Evolutionary conservation across 495 filamentous ascomycete species (phyloP), one percentile per base, ranked within the genome.

Genomic region (Penicillium atrosanguineum): DNA sequence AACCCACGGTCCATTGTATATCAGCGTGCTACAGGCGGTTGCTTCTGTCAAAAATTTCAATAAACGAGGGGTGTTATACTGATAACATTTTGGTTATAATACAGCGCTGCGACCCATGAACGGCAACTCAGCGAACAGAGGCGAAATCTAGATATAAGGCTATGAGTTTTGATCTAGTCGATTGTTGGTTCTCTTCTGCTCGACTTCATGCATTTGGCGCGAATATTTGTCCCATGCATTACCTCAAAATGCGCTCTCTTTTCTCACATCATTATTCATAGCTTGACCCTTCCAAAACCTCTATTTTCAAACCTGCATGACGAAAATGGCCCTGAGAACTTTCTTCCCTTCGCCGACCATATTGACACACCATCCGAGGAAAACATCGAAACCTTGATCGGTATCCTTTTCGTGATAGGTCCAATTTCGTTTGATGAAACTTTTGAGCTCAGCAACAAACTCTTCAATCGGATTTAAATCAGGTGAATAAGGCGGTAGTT

Each of bases 31-130:
- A 23, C 3, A 44, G 19, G 42, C 23, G 9, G 42, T 21, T 44
- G 42, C 42, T 44, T 44, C 42, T 44, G 18, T 44, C 16, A 44
- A 44, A 44, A 44, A 23, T 44, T 44, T 44, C 42, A 44, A 44
- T 44, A 44, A 44, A 44, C 42, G 19, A 44, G 23, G 42, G 42
- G 42, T 25, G 42, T 44, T 44, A 44, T 44, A 44, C 42, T 44
- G 18, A 44, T 44, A 44, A 44, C 12, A 25, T 44, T 44, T 44
- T 44, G 42, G 38, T 41, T 15, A 41, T 41, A 6, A 41, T 41
- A 41, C 38, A 41, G 38, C 38, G 38, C 38, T 41, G 38, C 38
- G 38, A 41, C 38, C 38, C 38, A 41, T 41, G 14, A 41, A 41
- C 38, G 38, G 38, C 38, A 41, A 41, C 38, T 41, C 38, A 41